Conservation (phyloP, 2,329 filamentous ascomycete species). For the Leptographium galeiforme region DNA sequence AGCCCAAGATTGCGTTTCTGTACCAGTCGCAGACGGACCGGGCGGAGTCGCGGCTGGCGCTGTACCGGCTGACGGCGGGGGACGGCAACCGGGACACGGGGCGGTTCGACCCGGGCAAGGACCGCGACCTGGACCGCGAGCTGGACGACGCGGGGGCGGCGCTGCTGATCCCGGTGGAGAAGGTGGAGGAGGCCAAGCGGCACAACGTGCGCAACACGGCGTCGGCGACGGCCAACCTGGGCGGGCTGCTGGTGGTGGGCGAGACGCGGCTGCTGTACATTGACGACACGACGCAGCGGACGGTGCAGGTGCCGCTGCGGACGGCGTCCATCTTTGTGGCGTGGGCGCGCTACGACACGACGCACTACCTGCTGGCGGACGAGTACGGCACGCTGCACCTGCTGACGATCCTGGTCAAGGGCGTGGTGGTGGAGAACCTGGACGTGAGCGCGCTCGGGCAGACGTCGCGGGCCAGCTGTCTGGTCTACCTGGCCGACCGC, state of each 20-base stretch:
- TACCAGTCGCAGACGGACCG: constrained; percentile 40
- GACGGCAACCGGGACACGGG: constrained; percentile 42
- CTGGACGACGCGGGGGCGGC: constrained; percentile 42
- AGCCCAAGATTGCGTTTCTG: constrained; percentile 43
- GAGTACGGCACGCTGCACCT: constrained; percentile 79
- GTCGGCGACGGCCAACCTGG: constrained; percentile 42
- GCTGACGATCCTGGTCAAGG: constrained; percentile 59
- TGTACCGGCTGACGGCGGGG: constrained; percentile 45
- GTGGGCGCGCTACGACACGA: constrained; percentile 74
- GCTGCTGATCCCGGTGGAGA: constrained; percentile 49
- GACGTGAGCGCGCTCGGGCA: constrained; percentile 49
- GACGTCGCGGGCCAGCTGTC: constrained; percentile 61
- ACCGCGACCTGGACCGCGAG: constrained; percentile 40
- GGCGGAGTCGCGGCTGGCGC: constrained; percentile 40
- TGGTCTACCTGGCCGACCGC: constrained; percentile 65
- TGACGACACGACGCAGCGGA: constrained; percentile 59
- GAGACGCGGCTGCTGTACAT: constrained; percentile 78
- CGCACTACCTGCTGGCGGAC: constrained; percentile 77
- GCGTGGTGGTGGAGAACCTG: constrained; percentile 58
- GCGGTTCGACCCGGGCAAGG: constrained; percentile 39
- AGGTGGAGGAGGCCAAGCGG: constrained; percentile 40
- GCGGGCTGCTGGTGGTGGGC: constrained; percentile 61
- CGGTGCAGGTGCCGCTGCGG: constrained; percentile 49
- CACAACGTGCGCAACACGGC: constrained; percentile 45
- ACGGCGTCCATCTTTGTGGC: constrained; percentile 80